Base-by-base conservation (phyloP, 495 filamentous ascomycete species). In the Trypethelium eluteriae region DNA sequence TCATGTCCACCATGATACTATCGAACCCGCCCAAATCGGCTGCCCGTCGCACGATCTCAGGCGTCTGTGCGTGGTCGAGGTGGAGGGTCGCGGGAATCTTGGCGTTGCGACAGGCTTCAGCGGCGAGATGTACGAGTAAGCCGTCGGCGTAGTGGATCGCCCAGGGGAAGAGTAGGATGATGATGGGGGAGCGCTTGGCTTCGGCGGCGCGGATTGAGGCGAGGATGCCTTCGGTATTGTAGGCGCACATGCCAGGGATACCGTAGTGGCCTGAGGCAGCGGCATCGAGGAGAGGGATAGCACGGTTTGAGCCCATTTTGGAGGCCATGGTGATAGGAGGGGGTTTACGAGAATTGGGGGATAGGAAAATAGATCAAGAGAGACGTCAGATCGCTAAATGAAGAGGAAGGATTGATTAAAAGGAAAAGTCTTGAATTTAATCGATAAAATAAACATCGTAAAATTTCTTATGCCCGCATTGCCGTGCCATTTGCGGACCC, bases 161-260 rank as follows among this genome's bases (percentile, higher is more conserved):
- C 91, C 91, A 95, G 64, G 91, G 91, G 79, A 95, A 93, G 75
- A 95, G 87, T 39, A 90, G 86, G 72, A 95, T 84, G 84, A 92
- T 90, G 66, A 88, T 85, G 0, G 91, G 88, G 0, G 89, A 90
- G 64, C 79, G 78, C 62, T 89, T 88, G 38, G 83, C 80, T 77
- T 91, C 88, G 65, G 90, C 91, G 3, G 90, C 91, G 70, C 83
- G 85, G 65, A 95, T 86, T 1, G 86, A 86, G 35, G 89, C 91
- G 61, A 92, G 83, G 76, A 93, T 89, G 71, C 86, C 86, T 79
- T 93, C 89, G 73, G 91, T 82, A 80, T 93, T 93, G 84, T 95
- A 95, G 81, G 85, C 88, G 79, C 87, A 91, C 84, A 91, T 89
- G 68, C 84, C 88, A 1, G 88, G 84, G 25, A 92, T 81, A 70